Conservation (phyloP, 495 filamentous ascomycete species). For the Hyaloscypha finlandica region DNA sequence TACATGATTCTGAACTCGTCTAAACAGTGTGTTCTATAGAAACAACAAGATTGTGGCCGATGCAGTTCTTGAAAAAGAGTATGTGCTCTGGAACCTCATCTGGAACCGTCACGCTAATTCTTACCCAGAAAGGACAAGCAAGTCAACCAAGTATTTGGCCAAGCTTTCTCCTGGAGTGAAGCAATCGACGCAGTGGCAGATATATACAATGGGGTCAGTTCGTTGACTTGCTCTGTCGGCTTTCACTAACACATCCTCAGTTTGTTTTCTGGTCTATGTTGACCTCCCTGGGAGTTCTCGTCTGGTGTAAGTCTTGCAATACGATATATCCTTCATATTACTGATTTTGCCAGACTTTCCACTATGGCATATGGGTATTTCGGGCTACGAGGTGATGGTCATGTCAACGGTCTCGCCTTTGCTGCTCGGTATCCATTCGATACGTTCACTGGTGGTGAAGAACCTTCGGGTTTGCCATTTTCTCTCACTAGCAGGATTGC, state of each 20-base stretch:
- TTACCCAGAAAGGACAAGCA: slow-evolving; percentile 71
- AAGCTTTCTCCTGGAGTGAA: slow-evolving; percentile 71
- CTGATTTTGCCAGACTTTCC: slow-evolving; percentile 71
- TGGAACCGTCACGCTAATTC: slow-evolving; percentile 23
- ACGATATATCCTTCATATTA: slow-evolving; percentile 10
- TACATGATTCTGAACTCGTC: slow-evolving; percentile 36
- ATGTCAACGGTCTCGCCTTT: slow-evolving; percentile 82
- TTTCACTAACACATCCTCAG: slow-evolving; percentile 46
- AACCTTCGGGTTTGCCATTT: slow-evolving; percentile 73
- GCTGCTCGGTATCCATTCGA: slow-evolving; percentile 68
- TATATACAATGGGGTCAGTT: slow-evolving; percentile 85
- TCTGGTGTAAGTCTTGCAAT: slow-evolving; percentile 78
- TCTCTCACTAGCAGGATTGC: slow-evolving; percentile 73
- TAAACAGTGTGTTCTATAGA: slow-evolving; percentile 37
- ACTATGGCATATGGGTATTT: slow-evolving; percentile 99
- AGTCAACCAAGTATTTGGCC: slow-evolving; percentile 67
- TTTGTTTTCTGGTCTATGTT: slow-evolving; percentile 96
- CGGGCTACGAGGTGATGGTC: slow-evolving; percentile 89
- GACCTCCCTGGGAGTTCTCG: slow-evolving; percentile 80
- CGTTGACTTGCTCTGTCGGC: slow-evolving; percentile 9
- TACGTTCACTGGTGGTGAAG: slow-evolving; percentile 66
- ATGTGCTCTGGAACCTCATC: slow-evolving; percentile 34
- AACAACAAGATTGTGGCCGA: slow-evolving; percentile 67
- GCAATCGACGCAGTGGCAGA: slow-evolving; percentile 83
- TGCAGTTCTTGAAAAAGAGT: slow-evolving; percentile 87